A percentile compares a stretch with the other conserved stretches of the same genome.
phyloP scores from a whole-genome alignment of 75 land plant genomes.

The Isoetes taiwanensis region DNA sequence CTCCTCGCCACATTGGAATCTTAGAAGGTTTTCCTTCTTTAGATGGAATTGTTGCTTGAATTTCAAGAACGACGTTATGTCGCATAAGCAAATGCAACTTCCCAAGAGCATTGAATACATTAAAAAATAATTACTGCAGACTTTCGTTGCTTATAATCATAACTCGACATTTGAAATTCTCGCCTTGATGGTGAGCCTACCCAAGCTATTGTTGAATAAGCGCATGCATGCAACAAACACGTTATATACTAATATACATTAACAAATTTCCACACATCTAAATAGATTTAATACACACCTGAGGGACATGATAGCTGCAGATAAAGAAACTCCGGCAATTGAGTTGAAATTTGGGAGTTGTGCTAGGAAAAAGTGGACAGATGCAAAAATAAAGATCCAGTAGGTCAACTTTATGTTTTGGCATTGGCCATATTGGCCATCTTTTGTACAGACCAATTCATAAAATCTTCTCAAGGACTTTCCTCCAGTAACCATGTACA shows the following conservation, averaged over 20 bases:
- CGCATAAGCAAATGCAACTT: constrained; percentile 78
- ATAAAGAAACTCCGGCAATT: constrained; percentile 39
- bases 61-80: constrained; percentile 77
- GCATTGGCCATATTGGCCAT: constrained; percentile 12
- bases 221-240: constrained; percentile 14
- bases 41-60: constrained; percentile 88
- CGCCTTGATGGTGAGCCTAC: constrained; percentile 30
- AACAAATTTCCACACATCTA: background rate
- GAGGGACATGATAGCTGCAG: constrained; percentile 67
- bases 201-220: constrained; percentile 69
- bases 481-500: constrained; percentile 79
- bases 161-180: constrained; percentile 29
- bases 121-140: constrained; percentile 32
- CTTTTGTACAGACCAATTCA: constrained; percentile 21
- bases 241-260: background rate
- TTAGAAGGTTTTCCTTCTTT: constrained; percentile 67
- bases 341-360: constrained; percentile 63
- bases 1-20: constrained; percentile 83
- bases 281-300: constrained; percentile 21
- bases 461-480: constrained; percentile 41
- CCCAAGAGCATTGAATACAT: constrained; percentile 61
- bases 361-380: constrained; percentile 51
- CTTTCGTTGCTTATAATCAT: constrained; percentile 25
- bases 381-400: constrained; percentile 63
- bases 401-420: constrained; percentile 15